Evolutionary conservation across 2,329 filamentous ascomycete genomes (phyloP), one percentile per base, ranked within the genome.

Genomic region (Fusarium sp.): DNA sequence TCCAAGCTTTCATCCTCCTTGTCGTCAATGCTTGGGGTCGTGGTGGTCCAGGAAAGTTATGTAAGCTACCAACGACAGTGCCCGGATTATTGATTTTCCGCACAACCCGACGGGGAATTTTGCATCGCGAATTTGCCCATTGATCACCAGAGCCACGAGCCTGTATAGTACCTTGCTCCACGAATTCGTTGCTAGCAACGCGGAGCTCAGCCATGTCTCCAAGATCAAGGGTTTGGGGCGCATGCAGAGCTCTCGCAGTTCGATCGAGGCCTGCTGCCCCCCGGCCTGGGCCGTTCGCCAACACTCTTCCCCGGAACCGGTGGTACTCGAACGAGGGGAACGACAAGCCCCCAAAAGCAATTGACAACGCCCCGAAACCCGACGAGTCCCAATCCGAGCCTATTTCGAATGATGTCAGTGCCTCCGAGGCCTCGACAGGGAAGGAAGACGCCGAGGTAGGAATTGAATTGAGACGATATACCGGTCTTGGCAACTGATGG

Each of bases 321-420:
- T 75, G 76, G 65, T 82, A 83, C 69, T 80, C 82, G 57, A 81
- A 78, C 71, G 81, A 84, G 76, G 77, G 77, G 68, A 79, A 76
- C 65, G 75, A 71, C 50, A 77, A 72, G 29, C 68, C 76, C n/a
- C 67, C 75, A 48, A 78, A 76, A 58, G 67, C 78, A 45, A 75
- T 75, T 71, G 70, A 68, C 43, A 75, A 68, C 67, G 39, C 69
- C 54, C 69, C 52, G 45, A 69, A 67, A 43, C 8, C 50, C 35
- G 71, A 72, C 31, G 60, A 68, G 43, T 33, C 60, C 22, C 69
- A 70, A 50, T 57, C 56, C 54, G 56, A 69, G 29, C 35, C 48
- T 16, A n/a, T 59, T 59, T 62, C 62, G 41, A 65, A 64, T 8
- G 65, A 63, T 18, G 29, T 39, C 3, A 24, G 64, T 20, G 43